Evolutionary conservation across 2,329 filamentous ascomycete genomes (phyloP), one percentile per base, ranked within the genome.

Genomic region (Alternaria triticina): DNA sequence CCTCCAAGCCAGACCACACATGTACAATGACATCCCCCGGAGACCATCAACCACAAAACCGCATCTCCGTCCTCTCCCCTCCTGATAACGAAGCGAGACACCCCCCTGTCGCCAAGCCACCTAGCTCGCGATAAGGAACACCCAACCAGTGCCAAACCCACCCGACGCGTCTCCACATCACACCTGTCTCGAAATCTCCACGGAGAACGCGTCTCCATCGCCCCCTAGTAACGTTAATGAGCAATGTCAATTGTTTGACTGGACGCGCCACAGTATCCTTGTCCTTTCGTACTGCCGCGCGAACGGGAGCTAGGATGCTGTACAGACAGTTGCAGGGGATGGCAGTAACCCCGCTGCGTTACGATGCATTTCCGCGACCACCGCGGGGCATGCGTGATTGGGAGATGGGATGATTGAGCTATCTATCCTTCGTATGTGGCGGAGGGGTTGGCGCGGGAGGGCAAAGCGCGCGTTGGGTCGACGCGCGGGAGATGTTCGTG

Each of bases 211-310:
- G 17, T 33, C 36, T 17, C 49, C 49, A 52, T 30, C 13, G 30
- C 28, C 23, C 20, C 20, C 23, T 27, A 45, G 28, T 40, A 17
- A 56, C 56, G 12, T 67, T 65, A 52, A 50, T 61, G 46, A 40
- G 30, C 68, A 70, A 64, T 67, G 67, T 65, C 68, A 67, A 36
- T 15, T n/a, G 15, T 45, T 13, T 63, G 51, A 70, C 68, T 71
- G 47, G 66, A 43, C 62, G 52, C 20, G 12, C 27, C 28, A 13
- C 9, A 28, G 56, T 23, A 36, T 33, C 22, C 49, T 45, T 45
- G 36, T 46, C 30, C 23, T 12, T 12, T 6, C 11, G 13, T 40
- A 17, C 23, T 52, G 20, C 20, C 49, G 49, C 13, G 0, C 8
- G 17, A 22, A 17, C 49, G 49, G 49, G 9, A 52, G 49, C 49